Evolutionary conservation across 495 filamentous ascomycete species (phyloP), one percentile per base, ranked within the genome.

Genomic region (Aspergillus sclerotioniger): DNA sequence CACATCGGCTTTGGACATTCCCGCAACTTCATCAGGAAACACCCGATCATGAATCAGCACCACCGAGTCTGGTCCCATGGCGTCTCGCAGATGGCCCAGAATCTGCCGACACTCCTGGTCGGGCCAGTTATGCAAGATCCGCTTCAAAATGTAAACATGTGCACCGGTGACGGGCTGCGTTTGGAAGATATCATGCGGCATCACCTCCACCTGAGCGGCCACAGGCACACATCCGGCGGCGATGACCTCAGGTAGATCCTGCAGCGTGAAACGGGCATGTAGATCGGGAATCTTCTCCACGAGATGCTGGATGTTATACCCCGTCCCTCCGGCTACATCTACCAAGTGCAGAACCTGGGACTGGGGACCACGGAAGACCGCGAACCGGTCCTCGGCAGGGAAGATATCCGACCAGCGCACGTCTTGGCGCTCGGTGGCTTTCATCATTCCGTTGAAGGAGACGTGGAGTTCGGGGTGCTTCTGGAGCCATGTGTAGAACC

Each of bases 81-180:
- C 73, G 0, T 72, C 71, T 6, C 71, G 61, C 7, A 79, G 45
- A 16, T 70, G 65, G 32, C 57, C 64, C 10, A 84, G 54, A 41
- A 81, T 76, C 41, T 59, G 70, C 0, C 69, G 51, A 7, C 64
- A 71, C 25, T 80, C 67, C 6, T 62, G 56, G 28, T 81, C 75
- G 5, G 70, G 64, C 68, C 74, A 74, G 59, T 83, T 76, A 62
- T 84, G 80, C 10, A 84, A 53, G 21, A 82, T 70, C 28, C 71
- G 61, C 29, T 78, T 74, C 31, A 82, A 56, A 32, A 83, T 67
- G 54, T 83, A 84, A 20, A 79, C 68, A 46, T 80, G 74, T 12
- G 81, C 82, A 12, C 66, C 63, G 15, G 59, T 51, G 9, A 80
- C 64, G 6, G 74, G 70, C 62, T 84, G 77, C 6, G 67, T 60